A percentile compares a stretch with the other conserved stretches of the same genome.
Conservation (phyloP, 2,329 filamentous ascomycete species). For the Hysterium pulicare region DNA sequence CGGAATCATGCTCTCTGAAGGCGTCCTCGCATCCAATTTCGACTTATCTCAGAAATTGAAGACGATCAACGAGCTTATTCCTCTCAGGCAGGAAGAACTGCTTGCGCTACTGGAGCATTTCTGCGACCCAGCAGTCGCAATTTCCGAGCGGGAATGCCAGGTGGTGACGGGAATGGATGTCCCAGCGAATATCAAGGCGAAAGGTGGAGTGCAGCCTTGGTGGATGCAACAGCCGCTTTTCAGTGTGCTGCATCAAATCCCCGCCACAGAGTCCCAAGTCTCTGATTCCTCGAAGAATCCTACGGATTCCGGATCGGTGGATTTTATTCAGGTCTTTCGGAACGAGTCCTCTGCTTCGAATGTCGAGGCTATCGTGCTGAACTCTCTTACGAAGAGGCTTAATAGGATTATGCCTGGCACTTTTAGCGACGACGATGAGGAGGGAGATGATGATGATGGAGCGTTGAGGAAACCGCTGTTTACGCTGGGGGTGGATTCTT, state of each 20-base stretch:
- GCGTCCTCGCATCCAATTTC: constrained; percentile 1
- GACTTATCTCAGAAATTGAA: constrained; percentile 7
- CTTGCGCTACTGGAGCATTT: constrained; percentile 17
- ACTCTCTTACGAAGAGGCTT: too few species aligned
- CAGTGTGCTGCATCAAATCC: constrained; percentile 9
- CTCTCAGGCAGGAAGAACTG: constrained; percentile 16
- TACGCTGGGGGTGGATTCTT: too few species aligned
- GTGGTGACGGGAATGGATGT: constrained; percentile 15
- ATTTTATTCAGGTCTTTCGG: too few species aligned
- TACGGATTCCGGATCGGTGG: too few species aligned
- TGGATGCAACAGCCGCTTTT: constrained; percentile 15
- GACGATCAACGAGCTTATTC: background rate
- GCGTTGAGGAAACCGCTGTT: too few species aligned
- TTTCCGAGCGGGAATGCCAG: constrained; percentile 8
- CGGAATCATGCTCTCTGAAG: constrained; percentile 1
- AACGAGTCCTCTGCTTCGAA: too few species aligned
- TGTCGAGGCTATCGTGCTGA: too few species aligned
- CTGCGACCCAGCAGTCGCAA: constrained; percentile 8
- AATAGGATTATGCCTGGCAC: too few species aligned
- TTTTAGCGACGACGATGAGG: too few species aligned
- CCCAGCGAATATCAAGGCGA: constrained; percentile 14
- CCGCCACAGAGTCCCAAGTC: too few species aligned
- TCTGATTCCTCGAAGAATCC: too few species aligned
- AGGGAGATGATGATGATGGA: too few species aligned
- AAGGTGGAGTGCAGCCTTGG: constrained; percentile 13